These are phyloP conservation scores for Ophiobolus disseminans DNA, from an alignment of 2,329 filamentous ascomycete species.

Conservation along the genomic window DNA sequence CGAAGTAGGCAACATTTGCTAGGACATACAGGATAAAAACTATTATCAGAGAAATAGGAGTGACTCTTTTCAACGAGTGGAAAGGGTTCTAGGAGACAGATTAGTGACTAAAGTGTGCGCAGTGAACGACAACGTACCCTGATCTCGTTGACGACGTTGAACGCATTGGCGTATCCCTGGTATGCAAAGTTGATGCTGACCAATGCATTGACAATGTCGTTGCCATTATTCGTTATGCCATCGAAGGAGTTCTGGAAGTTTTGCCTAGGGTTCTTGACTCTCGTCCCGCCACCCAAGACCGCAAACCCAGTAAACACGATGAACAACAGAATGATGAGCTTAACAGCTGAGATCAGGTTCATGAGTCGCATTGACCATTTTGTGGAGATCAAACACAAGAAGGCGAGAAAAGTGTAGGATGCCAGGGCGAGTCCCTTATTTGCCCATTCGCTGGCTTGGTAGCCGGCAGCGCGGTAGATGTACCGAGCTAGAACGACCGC, in stretches of 20 bases:
- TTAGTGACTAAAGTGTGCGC: background rate
- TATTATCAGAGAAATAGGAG: constrained; percentile 57
- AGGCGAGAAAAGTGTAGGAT: constrained; percentile 31
- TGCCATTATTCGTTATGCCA: constrained; percentile 36
- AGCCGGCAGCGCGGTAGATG: constrained; percentile 37
- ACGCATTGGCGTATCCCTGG: constrained; percentile 40
- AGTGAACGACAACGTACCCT: constrained; percentile 18
- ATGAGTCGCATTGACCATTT: constrained; percentile 37
- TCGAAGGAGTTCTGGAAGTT: constrained; percentile 40
- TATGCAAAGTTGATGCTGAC: constrained; percentile 45
- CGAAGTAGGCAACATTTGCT: constrained; percentile 35
- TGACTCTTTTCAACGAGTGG: constrained; percentile 59
- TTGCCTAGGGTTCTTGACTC: constrained; percentile 29
- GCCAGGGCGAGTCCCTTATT: constrained; percentile 40
- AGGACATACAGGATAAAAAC: constrained; percentile 53
- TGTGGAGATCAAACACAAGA: constrained; percentile 37
- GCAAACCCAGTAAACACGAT: constrained; percentile 41
- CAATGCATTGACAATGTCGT: constrained; percentile 38
- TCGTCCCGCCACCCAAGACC: constrained; percentile 37
- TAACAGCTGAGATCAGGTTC: constrained; percentile 54
- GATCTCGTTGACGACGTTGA: constrained; percentile 44
- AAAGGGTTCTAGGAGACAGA: constrained; percentile 59
- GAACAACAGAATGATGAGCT: constrained; percentile 68
- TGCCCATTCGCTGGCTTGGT: constrained; percentile 33
- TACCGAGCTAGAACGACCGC: constrained; percentile 40